Percentiles rank a stretch among this genome's conserved stretches.
Conservation (phyloP, 2,329 filamentous ascomycete genomes). For the Parascedosporium putredinis region DNA sequence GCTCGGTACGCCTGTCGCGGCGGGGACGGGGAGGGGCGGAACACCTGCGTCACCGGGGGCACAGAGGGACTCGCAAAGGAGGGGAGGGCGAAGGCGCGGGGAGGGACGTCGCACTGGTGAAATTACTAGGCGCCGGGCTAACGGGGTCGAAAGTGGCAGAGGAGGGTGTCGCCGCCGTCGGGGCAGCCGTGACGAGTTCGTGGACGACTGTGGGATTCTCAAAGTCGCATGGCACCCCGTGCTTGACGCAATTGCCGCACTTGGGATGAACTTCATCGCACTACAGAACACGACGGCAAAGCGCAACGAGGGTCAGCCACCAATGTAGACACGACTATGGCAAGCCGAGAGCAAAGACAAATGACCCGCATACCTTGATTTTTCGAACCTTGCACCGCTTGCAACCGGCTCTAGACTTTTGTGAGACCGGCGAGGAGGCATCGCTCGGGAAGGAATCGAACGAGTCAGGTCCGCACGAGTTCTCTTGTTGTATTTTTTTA, state of each 20-base stretch:
- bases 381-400: slow-evolving; percentile 56
- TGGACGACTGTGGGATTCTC: slow-evolving; percentile 39
- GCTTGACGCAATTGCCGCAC: slow-evolving; percentile 57
- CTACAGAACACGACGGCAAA: slow-evolving; percentile 24
- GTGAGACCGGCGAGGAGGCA: slow-evolving; percentile 57
- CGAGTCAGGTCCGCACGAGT: too few relatives aligned
- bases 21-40: slow-evolving; percentile 15
- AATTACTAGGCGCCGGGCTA: slow-evolving; percentile 10
- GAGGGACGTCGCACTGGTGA: slow-evolving; percentile 15
- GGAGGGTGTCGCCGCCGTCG: slow-evolving; percentile 18
- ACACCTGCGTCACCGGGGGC: neutral
- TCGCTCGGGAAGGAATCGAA: too few relatives aligned
- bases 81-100: slow-evolving; percentile 10
- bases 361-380: slow-evolving; percentile 52
- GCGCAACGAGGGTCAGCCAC: neutral
- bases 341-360: too few relatives aligned
- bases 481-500: too few relatives aligned
- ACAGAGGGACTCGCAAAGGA: neutral
- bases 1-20: slow-evolving; percentile 22
- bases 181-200: slow-evolving; percentile 29
- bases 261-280: slow-evolving; percentile 57
- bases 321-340: too few relatives aligned
- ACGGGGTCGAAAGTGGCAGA: slow-evolving; percentile 15
- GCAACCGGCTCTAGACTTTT: slow-evolving; percentile 62
- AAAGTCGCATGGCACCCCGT: slow-evolving; percentile 57